Percentiles rank a stretch among this genome's conserved stretches.
These are phyloP conservation scores for Trichophyton mentagrophytes DNA, from an alignment of 2,329 filamentous ascomycete genomes.

Conservation along the genomic window DNA sequence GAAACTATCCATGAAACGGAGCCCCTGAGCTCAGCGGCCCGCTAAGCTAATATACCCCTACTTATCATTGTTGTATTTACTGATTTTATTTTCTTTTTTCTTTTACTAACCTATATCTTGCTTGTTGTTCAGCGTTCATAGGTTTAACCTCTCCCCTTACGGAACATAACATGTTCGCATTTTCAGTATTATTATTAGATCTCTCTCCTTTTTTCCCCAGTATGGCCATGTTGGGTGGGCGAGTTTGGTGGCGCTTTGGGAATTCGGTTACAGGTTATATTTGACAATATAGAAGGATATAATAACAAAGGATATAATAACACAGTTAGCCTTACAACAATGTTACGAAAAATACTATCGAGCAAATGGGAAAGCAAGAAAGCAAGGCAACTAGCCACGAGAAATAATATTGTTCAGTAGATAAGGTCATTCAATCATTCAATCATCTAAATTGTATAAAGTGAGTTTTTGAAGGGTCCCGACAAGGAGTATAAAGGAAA, in stretches of 20 bases:
- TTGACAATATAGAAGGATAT: background rate
- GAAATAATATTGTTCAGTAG: background rate
- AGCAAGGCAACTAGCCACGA: background rate
- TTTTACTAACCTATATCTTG: background rate
- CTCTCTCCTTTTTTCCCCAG: background rate
- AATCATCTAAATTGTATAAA: background rate
- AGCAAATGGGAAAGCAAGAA: too few species aligned
- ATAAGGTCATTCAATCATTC: slow-evolving; percentile 3
- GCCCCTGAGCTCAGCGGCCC: background rate
- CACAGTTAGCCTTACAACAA: background rate
- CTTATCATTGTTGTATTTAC: background rate
- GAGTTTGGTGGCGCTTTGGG: background rate
- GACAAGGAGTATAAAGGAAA: background rate
- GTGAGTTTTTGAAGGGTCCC: background rate
- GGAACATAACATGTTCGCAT: background rate
- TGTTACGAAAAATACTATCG: too few species aligned
- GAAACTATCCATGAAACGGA: background rate
- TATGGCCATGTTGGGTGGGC: background rate
- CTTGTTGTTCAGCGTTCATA: background rate
- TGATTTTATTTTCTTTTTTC: background rate
- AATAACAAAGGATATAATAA: background rate
- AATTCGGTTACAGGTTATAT: background rate
- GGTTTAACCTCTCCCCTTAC: background rate
- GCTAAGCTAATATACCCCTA: background rate
- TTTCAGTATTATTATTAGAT: background rate